Conservation (phyloP, 495 filamentous ascomycete genomes). For the Chlorociboria aeruginascens region DNA sequence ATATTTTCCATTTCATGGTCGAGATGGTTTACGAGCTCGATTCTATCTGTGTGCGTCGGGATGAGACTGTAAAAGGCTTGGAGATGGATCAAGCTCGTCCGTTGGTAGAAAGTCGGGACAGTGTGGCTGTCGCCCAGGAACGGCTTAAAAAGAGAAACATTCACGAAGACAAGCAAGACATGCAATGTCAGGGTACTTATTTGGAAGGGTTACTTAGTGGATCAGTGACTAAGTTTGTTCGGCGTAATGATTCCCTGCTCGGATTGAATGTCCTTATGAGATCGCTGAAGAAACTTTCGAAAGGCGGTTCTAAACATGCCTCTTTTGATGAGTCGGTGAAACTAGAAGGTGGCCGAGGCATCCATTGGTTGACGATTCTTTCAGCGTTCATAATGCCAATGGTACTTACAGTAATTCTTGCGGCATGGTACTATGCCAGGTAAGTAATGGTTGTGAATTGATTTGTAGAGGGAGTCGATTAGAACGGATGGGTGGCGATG, state of each 20-base stretch:
- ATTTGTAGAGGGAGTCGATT: no score
- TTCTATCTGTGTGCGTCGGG: constrained; percentile 4
- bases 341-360: no score
- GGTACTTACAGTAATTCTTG: no score
- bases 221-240: not conserved
- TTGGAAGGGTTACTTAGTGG: not conserved
- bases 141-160: not conserved
- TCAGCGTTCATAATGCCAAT: no score
- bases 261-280: not conserved
- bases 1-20: constrained; percentile 29
- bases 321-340: no score
- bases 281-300: not conserved
- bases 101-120: constrained; percentile 3
- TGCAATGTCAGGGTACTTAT: not conserved
- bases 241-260: not conserved
- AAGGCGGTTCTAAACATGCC: no score
- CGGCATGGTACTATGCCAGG: no score
- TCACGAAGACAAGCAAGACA: not conserved
- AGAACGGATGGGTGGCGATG: no score
- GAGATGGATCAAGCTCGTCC: not conserved
- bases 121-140: constrained; percentile 1
- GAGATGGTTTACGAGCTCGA: constrained; percentile 30
- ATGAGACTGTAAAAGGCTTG: not conserved
- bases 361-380: no score
- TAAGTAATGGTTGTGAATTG: no score